Base-by-base conservation (phyloP, 208 protist genomes). In the Trypanosoma avium region DNA sequence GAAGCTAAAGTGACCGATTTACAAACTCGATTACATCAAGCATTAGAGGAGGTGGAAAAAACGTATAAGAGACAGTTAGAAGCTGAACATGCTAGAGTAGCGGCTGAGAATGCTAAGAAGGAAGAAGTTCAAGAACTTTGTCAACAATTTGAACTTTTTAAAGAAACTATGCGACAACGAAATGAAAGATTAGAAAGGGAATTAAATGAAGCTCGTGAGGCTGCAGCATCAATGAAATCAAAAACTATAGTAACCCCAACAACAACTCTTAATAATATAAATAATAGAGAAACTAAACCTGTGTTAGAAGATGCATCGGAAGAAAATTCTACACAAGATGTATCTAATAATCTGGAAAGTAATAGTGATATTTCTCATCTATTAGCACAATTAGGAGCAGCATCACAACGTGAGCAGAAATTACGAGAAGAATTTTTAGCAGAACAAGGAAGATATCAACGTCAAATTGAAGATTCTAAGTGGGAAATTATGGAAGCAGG, bases 1-100 rank as follows among this genome's bases (percentile, higher is more conserved):
- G 69, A 80, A 50, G 64, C 57, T 17, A 63, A 77, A 42, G 24
- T 77, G 8, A 26, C 35, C 8, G 47, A 75, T 38, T 17, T 80
- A 46, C 63, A 69, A 47, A 9, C 9, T 36, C 49, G 67, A 40
- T 61, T 80, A 2, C 73, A 60, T 4, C 59, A 67, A 42, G 62
- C 67, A 2, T 29, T 56, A 26, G 45, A 54, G 6, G 56, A 56
- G 12, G 68, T 49, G 17, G 48, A 84, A 45, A 59, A 61, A 38
- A 64, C 73, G 26, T 69, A 68, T n/a, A 60, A 70, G 64, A 69
- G 73, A 40, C 73, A 84, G 45, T 65, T 61, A 21, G 73, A 80
- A 60, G 70, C 70, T 6, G 68, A 77, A 36, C 65, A 74, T 43
- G 61, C 56, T 19, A 64, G 69, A 0, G 40, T 47, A 42, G 53